These are phyloP conservation scores for Wickerhamiella brachini DNA, from an alignment of 805 yeast genomes.

Conservation along the genomic window DNA sequence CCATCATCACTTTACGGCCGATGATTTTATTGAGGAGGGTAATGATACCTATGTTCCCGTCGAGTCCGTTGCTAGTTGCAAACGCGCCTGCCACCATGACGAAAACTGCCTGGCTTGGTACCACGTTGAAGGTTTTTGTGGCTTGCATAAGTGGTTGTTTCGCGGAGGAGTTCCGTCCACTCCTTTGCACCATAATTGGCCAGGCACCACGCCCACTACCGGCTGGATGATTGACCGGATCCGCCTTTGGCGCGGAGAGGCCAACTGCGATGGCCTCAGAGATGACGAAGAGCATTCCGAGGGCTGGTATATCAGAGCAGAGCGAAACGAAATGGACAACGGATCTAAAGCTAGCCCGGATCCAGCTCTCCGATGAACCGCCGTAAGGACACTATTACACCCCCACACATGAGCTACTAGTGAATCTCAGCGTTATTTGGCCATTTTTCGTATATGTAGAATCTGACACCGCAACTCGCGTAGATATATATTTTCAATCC, in stretches of 20 bases:
- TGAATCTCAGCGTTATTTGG: no score
- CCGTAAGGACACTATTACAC: no score
- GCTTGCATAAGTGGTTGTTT: neutral
- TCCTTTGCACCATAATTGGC: neutral
- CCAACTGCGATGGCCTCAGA: neutral
- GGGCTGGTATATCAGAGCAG: constrained; percentile 17
- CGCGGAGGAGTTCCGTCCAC: neutral
- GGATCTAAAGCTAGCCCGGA: no score
- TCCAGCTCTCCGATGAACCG: no score
- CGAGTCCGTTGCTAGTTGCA: constrained; percentile 8
- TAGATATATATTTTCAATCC: no score
- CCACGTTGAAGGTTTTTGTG: constrained; percentile 8
- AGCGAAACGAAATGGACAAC: no score
- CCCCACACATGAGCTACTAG: no score
- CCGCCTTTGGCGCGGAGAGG: neutral
- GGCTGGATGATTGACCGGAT: neutral
- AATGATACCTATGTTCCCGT: neutral
- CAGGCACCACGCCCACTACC: neutral
- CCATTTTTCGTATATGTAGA: no score
- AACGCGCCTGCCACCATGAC: constrained; percentile 4
- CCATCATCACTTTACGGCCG: neutral
- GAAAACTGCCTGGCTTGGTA: constrained; percentile 12
- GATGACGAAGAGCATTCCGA: constrained; percentile 4
- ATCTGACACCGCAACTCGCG: no score
- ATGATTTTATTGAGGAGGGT: neutral